Base-by-base conservation (phyloP, 495 filamentous ascomycete genomes). In the Penicillium herquei region DNA sequence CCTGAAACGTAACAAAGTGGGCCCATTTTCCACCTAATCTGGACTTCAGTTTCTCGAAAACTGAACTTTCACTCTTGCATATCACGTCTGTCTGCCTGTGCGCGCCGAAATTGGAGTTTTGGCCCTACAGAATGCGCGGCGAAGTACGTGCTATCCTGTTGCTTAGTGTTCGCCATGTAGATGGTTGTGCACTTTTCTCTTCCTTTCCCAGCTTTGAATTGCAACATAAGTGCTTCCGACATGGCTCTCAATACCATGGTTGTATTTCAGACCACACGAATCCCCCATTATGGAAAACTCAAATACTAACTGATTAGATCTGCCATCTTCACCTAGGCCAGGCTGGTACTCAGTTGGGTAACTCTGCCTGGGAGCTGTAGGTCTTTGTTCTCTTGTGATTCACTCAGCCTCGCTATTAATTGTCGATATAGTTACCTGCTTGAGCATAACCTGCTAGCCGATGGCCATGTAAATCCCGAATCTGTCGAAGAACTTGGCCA, bases 311-410 rank as follows among this genome's bases (percentile, higher is more conserved):
- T 47, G 14, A 34, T 21, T 54, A 93, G 88, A 81, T 96, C 33
- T 86, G 87, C 69, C 91, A 94, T 72, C 78, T 94, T 66, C 90
- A 94, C 70, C 82, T 96, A 68, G 91, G 91, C 78, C 91, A 96
- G 80, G 91, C 91, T 77, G 91, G 91, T 77, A 84, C 81, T 57
- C 90, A 92, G 33, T 35, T 35, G 33, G 33, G 33, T 35, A 35
- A 35, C 81, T 90, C 87, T 70, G 91, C 91, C 57, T 96, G 91
- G 91, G 91, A 96, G 75, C 85, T 96, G 90, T 92, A 84, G 69
- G 88, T 81, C 35, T 35, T 59, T 70, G 74, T 78, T 7, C n/a
- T 34, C 10, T 18, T 45, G 33, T 35, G 33, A 35, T 35, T 11
- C 33, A 35, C 11, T 35, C 11, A 11, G 33, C 18, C 37, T 31